These are phyloP conservation scores for Leishmania aethiopica DNA, from an alignment of 208 protist genomes.

Conservation along the genomic window DNA sequence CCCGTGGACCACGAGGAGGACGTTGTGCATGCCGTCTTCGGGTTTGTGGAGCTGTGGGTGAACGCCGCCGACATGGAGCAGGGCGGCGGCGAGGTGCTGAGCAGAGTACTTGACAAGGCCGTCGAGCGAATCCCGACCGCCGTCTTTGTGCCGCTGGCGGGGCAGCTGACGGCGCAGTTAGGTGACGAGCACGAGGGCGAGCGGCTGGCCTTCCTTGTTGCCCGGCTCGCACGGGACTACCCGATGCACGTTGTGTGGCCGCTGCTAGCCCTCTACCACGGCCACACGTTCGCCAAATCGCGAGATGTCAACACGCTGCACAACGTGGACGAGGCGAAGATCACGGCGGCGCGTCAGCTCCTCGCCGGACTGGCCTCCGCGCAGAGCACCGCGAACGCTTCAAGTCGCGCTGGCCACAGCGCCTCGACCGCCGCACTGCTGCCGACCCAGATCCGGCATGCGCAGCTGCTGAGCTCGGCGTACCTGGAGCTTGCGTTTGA, in stretches of 20 bases:
- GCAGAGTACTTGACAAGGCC: slow-evolving; percentile 51
- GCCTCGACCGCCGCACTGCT: not conserved
- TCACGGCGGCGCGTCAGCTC: slow-evolving; percentile 19
- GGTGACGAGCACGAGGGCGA: slow-evolving; percentile 19
- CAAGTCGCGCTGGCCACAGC: not conserved
- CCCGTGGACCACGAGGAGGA: slow-evolving; percentile 29
- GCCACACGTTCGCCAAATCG: slow-evolving; percentile 48
- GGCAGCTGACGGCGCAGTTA: slow-evolving; percentile 76
- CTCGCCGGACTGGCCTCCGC: slow-evolving; percentile 9
- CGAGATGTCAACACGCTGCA: slow-evolving; percentile 25
- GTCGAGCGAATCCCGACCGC: slow-evolving; percentile 52
- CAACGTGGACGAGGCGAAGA: slow-evolving; percentile 27
- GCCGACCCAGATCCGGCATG: slow-evolving; percentile 38
- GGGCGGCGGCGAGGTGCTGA: slow-evolving; percentile 19
- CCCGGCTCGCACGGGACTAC: slow-evolving; percentile 51
- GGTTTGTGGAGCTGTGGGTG: slow-evolving; percentile 81
- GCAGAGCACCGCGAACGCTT: not conserved
- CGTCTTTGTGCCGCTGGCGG: slow-evolving; percentile 67
- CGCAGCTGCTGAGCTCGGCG: slow-evolving; percentile 59
- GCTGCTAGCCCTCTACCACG: slow-evolving; percentile 73
- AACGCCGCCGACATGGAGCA: slow-evolving; percentile 23
- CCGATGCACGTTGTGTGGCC: slow-evolving; percentile 71
- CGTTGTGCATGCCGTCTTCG: slow-evolving; percentile 74
- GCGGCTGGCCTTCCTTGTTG: slow-evolving; percentile 45
- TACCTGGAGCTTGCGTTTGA: slow-evolving; percentile 86